A percentile compares a stretch with the other conserved stretches of the same genome.
These are phyloP conservation scores for bread wheat (Triticum aestivum) DNA, from an alignment of 176 grass and related monocot species.

Conservation along the genomic window IWGSC_CS_RefSeq_v2.1 NC_057810.1:488576451-488576950, in stretches of 20 bases:
- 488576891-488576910: too few species aligned
- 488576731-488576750: not conserved
- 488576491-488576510: conserved; percentile 22
- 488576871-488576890: too few species aligned
- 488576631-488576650: conserved; percentile 24
- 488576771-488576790: not conserved
- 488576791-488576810: not conserved
- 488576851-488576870: not conserved
- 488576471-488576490: not conserved
- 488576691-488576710: conserved; percentile 2
- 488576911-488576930: too few species aligned
- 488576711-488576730: not conserved
- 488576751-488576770: not conserved
- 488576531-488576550: conserved; percentile 37
- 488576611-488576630: conserved; percentile 14
- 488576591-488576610: conserved; percentile 29
- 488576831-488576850: conserved; percentile 1
- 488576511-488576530: conserved; percentile 13
- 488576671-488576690: conserved; percentile 1
- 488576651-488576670: conserved; percentile 1
- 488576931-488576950: too few species aligned
- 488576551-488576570: conserved; percentile 34
- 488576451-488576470: conserved; percentile 2
- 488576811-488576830: not conserved
- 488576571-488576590: conserved; percentile 31